A percentile compares a stretch with the other conserved stretches of the same genome.
Conservation (phyloP, 352 stramenopile species). For the Globisporangium nagaii region DNA sequence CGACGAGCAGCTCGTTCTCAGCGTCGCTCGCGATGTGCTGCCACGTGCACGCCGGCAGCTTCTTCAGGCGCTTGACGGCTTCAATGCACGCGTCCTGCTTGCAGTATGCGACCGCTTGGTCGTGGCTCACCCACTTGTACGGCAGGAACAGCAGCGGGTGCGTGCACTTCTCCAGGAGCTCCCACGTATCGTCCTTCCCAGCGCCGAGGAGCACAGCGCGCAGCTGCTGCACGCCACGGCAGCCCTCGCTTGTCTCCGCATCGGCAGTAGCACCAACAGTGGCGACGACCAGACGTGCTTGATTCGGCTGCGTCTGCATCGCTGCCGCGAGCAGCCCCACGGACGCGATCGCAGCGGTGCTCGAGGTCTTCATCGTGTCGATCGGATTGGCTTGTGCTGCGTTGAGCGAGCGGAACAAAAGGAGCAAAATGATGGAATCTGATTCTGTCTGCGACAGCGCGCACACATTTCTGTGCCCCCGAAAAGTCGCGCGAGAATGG, state of each 20-base stretch:
- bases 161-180: slow-evolving; percentile 18
- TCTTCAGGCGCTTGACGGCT: slow-evolving; percentile 21
- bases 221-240: slow-evolving; percentile 21
- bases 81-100: slow-evolving; percentile 20
- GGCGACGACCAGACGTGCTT: not conserved
- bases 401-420: too few species aligned
- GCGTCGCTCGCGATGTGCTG: slow-evolving; percentile 20
- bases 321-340: slow-evolving; percentile 2
- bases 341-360: slow-evolving; percentile 7
- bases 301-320: not conserved
- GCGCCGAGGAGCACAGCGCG: slow-evolving; percentile 12
- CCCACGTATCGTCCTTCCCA: slow-evolving; percentile 8
- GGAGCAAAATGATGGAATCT: too few species aligned
- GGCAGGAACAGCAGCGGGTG: slow-evolving; percentile 29
- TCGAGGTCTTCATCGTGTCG: slow-evolving; percentile 3
- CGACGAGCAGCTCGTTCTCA: slow-evolving; percentile 28
- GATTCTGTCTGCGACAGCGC: too few species aligned
- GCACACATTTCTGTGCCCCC: too few species aligned
- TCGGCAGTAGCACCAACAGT: too few species aligned
- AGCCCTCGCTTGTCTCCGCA: not conserved
- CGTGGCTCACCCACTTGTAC: slow-evolving; percentile 22
- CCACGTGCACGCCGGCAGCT: slow-evolving; percentile 39
- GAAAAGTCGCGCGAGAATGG: slow-evolving; percentile 1
- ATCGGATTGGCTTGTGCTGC: too few species aligned
- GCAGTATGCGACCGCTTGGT: slow-evolving; percentile 38